These are phyloP conservation scores for Annulohypoxylon truncatum DNA, from an alignment of 2,329 filamentous ascomycete species.

Conservation along the genomic window DNA sequence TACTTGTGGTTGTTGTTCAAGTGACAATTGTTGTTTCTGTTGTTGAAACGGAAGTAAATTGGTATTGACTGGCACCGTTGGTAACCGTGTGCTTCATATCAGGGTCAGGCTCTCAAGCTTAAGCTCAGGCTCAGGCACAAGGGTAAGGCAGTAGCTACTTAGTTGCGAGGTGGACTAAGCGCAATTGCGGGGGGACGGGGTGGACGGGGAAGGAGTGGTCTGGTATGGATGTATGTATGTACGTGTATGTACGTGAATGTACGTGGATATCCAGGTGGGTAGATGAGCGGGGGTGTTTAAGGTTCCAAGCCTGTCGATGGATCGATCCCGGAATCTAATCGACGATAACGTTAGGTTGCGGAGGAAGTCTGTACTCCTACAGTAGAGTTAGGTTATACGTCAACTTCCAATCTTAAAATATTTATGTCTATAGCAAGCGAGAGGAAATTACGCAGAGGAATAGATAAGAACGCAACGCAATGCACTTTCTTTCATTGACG, in stretches of 20 bases:
- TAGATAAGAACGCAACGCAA: neutral
- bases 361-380: slow-evolving; percentile 13
- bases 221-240: neutral
- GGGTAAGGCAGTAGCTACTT: neutral
- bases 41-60: slow-evolving; percentile 12
- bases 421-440: slow-evolving; percentile 14
- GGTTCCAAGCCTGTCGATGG: slow-evolving; percentile 15
- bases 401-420: neutral
- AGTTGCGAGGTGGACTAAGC: slow-evolving; percentile 26
- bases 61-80: slow-evolving; percentile 14
- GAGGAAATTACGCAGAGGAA: slow-evolving; percentile 1
- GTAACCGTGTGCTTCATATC: slow-evolving; percentile 28
- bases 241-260: neutral
- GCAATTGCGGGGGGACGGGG: slow-evolving; percentile 36
- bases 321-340: slow-evolving; percentile 22
- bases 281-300: slow-evolving; percentile 19
- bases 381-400: slow-evolving; percentile 18
- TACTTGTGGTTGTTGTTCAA: slow-evolving; percentile 9
- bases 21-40: neutral
- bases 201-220: neutral
- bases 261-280: too few relatives aligned
- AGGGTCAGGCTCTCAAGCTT: slow-evolving; percentile 10
- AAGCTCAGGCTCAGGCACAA: slow-evolving; percentile 1
- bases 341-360: slow-evolving; percentile 8
- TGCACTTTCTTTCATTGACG: slow-evolving; percentile 8